phyloP scores from a whole-genome alignment of 768 basidiomycete genomes.

The Suillus tomentosus region DNA sequence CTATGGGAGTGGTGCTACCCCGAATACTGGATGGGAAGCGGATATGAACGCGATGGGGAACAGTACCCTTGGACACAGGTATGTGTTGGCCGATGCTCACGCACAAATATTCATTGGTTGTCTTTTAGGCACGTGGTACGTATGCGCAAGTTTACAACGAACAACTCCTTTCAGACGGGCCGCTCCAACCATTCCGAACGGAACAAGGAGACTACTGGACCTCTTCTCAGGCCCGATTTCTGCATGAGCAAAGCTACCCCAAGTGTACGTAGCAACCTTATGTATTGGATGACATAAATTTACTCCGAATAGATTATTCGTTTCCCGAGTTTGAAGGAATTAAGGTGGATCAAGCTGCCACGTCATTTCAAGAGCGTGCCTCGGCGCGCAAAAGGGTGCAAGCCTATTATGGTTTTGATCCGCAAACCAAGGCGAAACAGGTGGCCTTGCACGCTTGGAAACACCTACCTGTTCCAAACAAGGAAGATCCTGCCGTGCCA shows the following conservation, averaged over 20 bases:
- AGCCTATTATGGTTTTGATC: constrained; percentile 28
- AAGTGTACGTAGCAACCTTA: constrained; percentile 19
- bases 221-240: constrained; percentile 25
- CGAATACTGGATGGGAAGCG: constrained; percentile 31
- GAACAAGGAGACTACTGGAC: constrained; percentile 29
- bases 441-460: constrained; percentile 12
- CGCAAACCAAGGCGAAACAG: constrained; percentile 15
- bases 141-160: constrained; percentile 26
- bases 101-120: background rate
- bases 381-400: constrained; percentile 24
- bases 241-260: constrained; percentile 21
- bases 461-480: constrained; percentile 21
- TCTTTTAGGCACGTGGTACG: constrained; percentile 22
- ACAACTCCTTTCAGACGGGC: constrained; percentile 21
- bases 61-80: constrained; percentile 28
- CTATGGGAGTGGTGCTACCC: constrained; percentile 34
- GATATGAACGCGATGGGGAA: constrained; percentile 19
- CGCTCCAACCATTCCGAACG: constrained; percentile 28
- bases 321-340: constrained; percentile 28
- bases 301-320: constrained; percentile 25
- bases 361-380: constrained; percentile 18
- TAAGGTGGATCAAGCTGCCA: constrained; percentile 26
- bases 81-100: background rate
- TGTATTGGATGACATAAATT: background rate
- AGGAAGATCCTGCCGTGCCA: constrained; percentile 16